These are phyloP conservation scores for Leptographium flavum DNA, from an alignment of 2,329 filamentous ascomycete species.

Conservation along the genomic window DNA sequence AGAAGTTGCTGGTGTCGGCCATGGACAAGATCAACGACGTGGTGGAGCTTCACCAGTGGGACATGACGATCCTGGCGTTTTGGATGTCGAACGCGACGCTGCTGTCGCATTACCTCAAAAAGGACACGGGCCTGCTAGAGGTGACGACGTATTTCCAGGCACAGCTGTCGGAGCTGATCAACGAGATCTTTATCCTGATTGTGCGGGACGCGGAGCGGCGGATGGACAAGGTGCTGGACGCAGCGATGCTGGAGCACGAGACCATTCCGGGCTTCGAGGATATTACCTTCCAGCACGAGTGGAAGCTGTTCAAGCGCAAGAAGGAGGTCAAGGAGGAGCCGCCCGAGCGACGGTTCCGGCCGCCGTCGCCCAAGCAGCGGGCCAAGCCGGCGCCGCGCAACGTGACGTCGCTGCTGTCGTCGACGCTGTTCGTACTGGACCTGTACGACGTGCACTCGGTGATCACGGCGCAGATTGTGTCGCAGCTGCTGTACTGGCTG, in stretches of 20 bases:
- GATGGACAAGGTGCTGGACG: conserved; percentile 88
- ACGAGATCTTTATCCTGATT: conserved; percentile 96
- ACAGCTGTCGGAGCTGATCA: conserved; percentile 85
- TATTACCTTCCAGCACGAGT: conserved; percentile 94
- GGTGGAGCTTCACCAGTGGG: conserved; percentile 93
- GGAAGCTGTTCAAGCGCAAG: conserved; percentile 92
- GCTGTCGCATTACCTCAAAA: conserved; percentile 91
- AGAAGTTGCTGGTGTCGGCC: conserved; percentile 65
- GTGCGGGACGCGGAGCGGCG: conserved; percentile 90
- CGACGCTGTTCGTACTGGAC: conserved; percentile 90
- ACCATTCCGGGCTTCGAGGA: conserved; percentile 96
- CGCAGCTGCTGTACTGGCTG: conserved; percentile 91
- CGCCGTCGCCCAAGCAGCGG: conserved; percentile 82
- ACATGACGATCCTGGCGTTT: conserved; percentile 98
- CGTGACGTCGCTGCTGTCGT: conserved; percentile 87
- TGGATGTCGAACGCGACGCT: conserved; percentile 97
- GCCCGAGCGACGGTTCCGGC: conserved; percentile 76
- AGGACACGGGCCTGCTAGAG: conserved; percentile 68
- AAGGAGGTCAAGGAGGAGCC: conserved; percentile 82
- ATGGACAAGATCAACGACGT: conserved; percentile 96
- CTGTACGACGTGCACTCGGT: conserved; percentile 98
- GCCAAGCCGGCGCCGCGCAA: conserved; percentile 88
- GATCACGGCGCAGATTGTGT: conserved; percentile 80
- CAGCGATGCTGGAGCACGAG: conserved; percentile 92
- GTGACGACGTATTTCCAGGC: conserved; percentile 82